Percentiles rank a stretch among this genome's conserved stretches.
Evolutionary conservation across 1,139 yeast genomes (phyloP).

Genomic region (Kodamaea anthophila): DNA sequence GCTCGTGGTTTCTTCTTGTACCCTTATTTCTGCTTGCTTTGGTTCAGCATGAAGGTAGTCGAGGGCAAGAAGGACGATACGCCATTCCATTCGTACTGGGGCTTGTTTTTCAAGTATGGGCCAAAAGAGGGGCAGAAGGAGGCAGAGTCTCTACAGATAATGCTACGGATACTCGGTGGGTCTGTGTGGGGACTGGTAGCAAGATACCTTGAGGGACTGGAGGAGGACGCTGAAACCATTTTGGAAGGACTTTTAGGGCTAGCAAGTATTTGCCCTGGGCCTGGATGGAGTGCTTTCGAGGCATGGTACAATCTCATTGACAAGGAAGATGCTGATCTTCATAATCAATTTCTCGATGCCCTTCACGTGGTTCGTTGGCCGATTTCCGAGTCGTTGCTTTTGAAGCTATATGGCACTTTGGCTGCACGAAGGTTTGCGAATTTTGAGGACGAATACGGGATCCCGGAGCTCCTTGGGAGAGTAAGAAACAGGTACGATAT

Average conservation of each 20-base stretch:
- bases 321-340: conserved; percentile 14
- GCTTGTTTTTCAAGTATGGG: neutral
- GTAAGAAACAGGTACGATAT: conserved; percentile 27
- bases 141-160: conserved; percentile 14
- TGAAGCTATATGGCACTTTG: conserved; percentile 24
- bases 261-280: conserved; percentile 12
- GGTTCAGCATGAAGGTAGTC: conserved; percentile 10
- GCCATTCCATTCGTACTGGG: conserved; percentile 2
- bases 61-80: conserved; percentile 1
- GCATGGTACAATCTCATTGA: conserved; percentile 15
- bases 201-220: conserved; percentile 9
- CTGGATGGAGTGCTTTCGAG: conserved; percentile 24
- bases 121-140: neutral
- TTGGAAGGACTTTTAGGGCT: conserved; percentile 9
- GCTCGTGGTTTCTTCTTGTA: conserved; percentile 10
- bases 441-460: conserved; percentile 28
- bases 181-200: conserved; percentile 18
- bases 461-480: conserved; percentile 21
- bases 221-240: conserved; percentile 4
- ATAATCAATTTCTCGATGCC: conserved; percentile 25
- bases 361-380: conserved; percentile 33
- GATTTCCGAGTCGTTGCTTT: conserved; percentile 29
- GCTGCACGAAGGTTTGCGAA: conserved; percentile 33
- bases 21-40: conserved; percentile 22
- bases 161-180: conserved; percentile 11